Base-by-base conservation (phyloP, 495 filamentous ascomycete species). In the Astrothelium subdiscretum region DNA sequence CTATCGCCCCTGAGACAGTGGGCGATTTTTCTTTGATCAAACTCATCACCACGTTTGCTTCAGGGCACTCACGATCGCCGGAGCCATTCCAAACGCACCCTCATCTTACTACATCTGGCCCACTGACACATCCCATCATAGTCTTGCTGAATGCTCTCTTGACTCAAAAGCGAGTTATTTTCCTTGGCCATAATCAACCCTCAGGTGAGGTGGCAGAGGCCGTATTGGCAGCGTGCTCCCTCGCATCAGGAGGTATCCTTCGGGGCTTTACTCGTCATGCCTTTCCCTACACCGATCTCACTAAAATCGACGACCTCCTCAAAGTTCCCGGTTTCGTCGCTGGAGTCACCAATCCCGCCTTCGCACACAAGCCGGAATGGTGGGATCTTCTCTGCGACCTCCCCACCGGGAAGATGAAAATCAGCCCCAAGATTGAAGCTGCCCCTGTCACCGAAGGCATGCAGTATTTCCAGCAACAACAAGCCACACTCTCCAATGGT, bases 1-100 rank as follows among this genome's bases (percentile, higher is more conserved):
- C 92, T 4, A 83, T 94, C 58, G 91, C 90, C 77, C 91, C 92
- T 3, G 94, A 99, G 72, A 96, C 91, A 0, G 94, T 99, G 13
- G 95, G 95, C 60, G 92, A 97, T 73, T 99, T 99, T 71, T 96
- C 91, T 38, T 79, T 99, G 44, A 89, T 99, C 75, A 97, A 97
- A 71, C 84, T 99, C 10, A 95, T 99, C 66, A 90, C 95, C 66
- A 95, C 86, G 38, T 99, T 97, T 68, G 87, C 91, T 18, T 83
- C 83, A 13, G 82, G 88, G 2, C 91, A 97, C 75, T 72, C 85
- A 42, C 85, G 88, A 61, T 81, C 85, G 8, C 88, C 91, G n/a
- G 89, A 94, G 67, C 83, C 90, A 13, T 97, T 97, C 72, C 80
- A 88, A 20, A 58, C 60, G 32, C 94, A 99, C 71, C 81, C 92